A percentile compares a stretch with the other conserved stretches of the same genome.
phyloP scores from a whole-genome alignment of 805 yeast species.

The Candida manassasensis region DNA sequence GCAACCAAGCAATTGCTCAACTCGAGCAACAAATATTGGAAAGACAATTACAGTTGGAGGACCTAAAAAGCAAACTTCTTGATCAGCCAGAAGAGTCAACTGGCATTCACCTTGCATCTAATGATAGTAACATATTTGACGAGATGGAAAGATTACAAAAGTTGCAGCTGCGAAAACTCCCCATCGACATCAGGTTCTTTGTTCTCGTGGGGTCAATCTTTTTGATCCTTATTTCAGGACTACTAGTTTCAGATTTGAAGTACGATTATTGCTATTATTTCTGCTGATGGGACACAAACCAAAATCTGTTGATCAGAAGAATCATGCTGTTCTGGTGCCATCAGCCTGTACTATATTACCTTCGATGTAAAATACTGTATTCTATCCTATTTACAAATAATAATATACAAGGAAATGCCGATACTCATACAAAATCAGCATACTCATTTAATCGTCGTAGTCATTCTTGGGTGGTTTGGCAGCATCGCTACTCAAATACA shows the following conservation, averaged over 20 bases:
- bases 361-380: neutral
- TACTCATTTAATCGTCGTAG: conserved; percentile 50
- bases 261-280: conserved; percentile 39
- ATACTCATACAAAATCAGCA: neutral
- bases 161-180: conserved; percentile 1
- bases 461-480: conserved; percentile 83
- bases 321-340: no score
- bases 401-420: neutral
- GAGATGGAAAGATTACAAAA: conserved; percentile 24
- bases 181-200: neutral
- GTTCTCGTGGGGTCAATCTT: conserved; percentile 2
- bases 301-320: no score
- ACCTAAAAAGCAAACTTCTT: neutral
- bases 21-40: neutral
- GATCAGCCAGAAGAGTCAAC: neutral
- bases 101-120: no score
- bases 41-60: conserved; percentile 1
- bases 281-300: conserved; percentile 21
- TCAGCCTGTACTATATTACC: neutral
- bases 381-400: neutral
- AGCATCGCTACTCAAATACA: conserved; percentile 80
- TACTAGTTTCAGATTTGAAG: conserved; percentile 25
- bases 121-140: conserved; percentile 13
- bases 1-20: neutral
- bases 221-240: conserved; percentile 15